Base-by-base conservation (phyloP, 345 rosid genomes). In the Citrus glauca region DNA sequence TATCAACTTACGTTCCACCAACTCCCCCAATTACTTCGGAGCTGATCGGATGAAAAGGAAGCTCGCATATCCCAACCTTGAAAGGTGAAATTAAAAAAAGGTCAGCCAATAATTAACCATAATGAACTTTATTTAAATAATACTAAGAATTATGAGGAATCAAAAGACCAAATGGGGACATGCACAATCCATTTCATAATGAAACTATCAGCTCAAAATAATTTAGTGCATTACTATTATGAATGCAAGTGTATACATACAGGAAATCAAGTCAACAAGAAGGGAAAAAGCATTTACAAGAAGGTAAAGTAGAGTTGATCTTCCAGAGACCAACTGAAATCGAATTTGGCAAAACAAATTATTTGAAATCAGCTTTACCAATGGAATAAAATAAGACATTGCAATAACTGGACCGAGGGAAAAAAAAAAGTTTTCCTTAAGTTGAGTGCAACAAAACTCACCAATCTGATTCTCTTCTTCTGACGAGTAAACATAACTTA, bases 1-100 rank as follows among this genome's bases (percentile, higher is more conserved):
- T 61, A 80, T 79, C 53, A 83, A 90, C 99, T 89, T 89, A 96
- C 99, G 99, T 96, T 79, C 99, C 99, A 81, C 99, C 99, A 82
- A 96, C 97, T 72, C 99, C 99, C 79, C 98, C 99, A 80, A 85
- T 77, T 76, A 85, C 90, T 81, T 96, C 98, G 6, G 99, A 92
- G 85, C 99, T 96, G 86, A 96, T 89, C 1, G 98, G 98, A 80
- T 96, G 92, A 83, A 89, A 96, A 8, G 98, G 99, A 81, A 96
- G 98, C 88, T 96, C 99, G 69, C 99, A 96, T 22, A 96, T 90
- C 37, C 91, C 99, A 80, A 94, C 99, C 98, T 92, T 66, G 5
- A 81, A 78, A 81, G 68, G 77, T 20, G 66, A 66, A 24, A 40
- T 55, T 13, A 8, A 71, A 45, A 45, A 56, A 11, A 35, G 59